Base-by-base conservation (phyloP, 2,329 filamentous ascomycete species). In the Stachybotrys chlorohalonatus region DNA sequence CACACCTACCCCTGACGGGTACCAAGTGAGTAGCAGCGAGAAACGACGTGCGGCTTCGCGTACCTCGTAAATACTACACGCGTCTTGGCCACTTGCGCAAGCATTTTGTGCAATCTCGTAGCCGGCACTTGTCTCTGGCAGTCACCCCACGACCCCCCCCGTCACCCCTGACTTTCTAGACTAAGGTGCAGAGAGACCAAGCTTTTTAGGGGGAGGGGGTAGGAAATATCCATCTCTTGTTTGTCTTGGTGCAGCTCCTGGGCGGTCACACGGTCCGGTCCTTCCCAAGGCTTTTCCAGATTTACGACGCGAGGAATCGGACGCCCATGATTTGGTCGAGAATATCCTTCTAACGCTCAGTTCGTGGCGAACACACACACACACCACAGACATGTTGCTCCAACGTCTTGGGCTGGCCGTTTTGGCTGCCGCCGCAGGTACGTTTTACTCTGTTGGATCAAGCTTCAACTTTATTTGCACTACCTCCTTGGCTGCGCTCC, bases 381-480 rank as follows among this genome's bases (percentile, higher is more conserved):
- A 24, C 24, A 24, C 24, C 24, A 24, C 49, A 51, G 16, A 52
- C n/a, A 52, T 52, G 50, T 45, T 52, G 50, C 17, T 52, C n/a
- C 32, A 45, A 17, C 31, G 50, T 24, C 50, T 52, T 45, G 50
- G 13, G 9, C 17, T 24, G 13, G 16, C 16, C n/a, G 50, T 32
- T 24, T 52, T 52, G 50, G 50, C 50, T 45, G 50, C 15, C 17
- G 32, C 36, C 16, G 50, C 50, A 52, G 50, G 50, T 52, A 45
- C 42, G 50, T 45, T 42, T 42, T 42, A 13, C 2, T 13, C 36
- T 2, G 36, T 42, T 42, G 36, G 24, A 42, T 42, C 13, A 42
- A 3, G 36, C 36, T 42, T 42, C 36, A 9, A 13, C 36, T 42
- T 42, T 9, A 13, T 42, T 42, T 13, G 36, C 36, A 42, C 36